phyloP scores from a whole-genome alignment of 1,284 basidiomycete genomes.

The Trichosporon coremiiforme region DNA sequence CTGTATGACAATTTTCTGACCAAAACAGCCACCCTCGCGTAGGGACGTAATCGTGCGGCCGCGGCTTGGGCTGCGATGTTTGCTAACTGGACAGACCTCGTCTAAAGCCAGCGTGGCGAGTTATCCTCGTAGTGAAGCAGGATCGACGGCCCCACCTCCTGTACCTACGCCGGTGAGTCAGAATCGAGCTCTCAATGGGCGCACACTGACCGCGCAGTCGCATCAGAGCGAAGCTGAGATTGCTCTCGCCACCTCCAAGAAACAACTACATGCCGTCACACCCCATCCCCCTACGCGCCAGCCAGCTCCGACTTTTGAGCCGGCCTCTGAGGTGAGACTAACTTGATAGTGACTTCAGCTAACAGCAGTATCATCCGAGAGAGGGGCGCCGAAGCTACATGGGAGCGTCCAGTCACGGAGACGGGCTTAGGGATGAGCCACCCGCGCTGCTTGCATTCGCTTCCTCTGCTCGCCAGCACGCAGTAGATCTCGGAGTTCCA shows the following conservation, averaged over 20 bases:
- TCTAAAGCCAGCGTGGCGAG: neutral
- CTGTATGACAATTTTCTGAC: neutral
- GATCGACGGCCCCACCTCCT: neutral
- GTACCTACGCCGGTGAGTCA: neutral
- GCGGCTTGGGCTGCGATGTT: neutral
- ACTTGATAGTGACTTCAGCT: neutral
- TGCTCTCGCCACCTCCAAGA: conserved; percentile 6
- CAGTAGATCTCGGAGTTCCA: too few relatives aligned
- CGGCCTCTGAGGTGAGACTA: neutral
- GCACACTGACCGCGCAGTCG: neutral
- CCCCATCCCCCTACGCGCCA: too few relatives aligned
- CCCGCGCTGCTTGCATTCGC: neutral
- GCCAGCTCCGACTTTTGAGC: neutral
- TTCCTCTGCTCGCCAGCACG: too few relatives aligned
- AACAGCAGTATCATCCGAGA: neutral
- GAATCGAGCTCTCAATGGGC: neutral
- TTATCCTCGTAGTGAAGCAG: conserved; percentile 2
- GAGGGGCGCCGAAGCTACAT: neutral
- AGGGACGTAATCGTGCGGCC: neutral
- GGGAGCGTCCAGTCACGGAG: neutral
- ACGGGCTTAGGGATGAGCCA: neutral
- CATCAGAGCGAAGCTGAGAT: neutral
- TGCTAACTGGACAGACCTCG: neutral
- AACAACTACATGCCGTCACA: neutral
- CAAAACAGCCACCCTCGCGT: neutral